phyloP scores from a whole-genome alignment of 2,329 filamentous ascomycete species.

The Pseudocercospora vitis region DNA sequence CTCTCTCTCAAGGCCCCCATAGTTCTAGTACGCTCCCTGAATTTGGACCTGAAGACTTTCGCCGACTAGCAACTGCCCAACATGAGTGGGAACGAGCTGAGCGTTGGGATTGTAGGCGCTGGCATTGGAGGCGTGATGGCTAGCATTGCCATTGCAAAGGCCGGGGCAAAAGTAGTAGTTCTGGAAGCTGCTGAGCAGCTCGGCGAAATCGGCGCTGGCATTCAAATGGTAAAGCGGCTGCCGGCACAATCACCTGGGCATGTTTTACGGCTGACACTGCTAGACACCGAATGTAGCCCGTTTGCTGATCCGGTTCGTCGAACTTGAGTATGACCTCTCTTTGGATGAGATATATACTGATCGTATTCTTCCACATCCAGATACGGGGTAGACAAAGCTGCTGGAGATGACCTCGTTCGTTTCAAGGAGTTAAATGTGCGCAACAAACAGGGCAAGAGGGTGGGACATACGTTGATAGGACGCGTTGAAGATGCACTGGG shows the following conservation, averaged over 20 bases:
- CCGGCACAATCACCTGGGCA: slow-evolving; percentile 31
- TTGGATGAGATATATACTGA: too few species aligned
- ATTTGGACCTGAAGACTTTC: not conserved
- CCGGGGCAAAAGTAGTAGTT: slow-evolving; percentile 41
- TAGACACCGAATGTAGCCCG: slow-evolving; percentile 46
- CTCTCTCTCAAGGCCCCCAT: not conserved
- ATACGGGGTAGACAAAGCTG: slow-evolving; percentile 44
- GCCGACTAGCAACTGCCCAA: not conserved
- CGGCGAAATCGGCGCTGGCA: slow-evolving; percentile 37
- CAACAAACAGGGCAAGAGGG: slow-evolving; percentile 41
- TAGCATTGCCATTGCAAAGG: slow-evolving; percentile 41
- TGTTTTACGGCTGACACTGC: slow-evolving; percentile 20
- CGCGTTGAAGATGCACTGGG: slow-evolving; percentile 37
- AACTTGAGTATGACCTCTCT: too few species aligned
- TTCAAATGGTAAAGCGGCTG: slow-evolving; percentile 36
- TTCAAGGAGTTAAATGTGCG: slow-evolving; percentile 45
- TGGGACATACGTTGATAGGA: slow-evolving; percentile 42
- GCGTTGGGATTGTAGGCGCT: slow-evolving; percentile 36
- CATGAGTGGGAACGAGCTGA: slow-evolving; percentile 21
- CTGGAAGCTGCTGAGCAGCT: slow-evolving; percentile 42
- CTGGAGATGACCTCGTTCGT: slow-evolving; percentile 44
- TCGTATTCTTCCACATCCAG: too few species aligned
- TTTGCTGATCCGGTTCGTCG: slow-evolving; percentile 42
- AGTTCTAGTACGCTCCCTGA: not conserved
- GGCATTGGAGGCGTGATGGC: slow-evolving; percentile 45